Conservation (phyloP, 768 basidiomycete species). For the Suillus clintonianus region DNA sequence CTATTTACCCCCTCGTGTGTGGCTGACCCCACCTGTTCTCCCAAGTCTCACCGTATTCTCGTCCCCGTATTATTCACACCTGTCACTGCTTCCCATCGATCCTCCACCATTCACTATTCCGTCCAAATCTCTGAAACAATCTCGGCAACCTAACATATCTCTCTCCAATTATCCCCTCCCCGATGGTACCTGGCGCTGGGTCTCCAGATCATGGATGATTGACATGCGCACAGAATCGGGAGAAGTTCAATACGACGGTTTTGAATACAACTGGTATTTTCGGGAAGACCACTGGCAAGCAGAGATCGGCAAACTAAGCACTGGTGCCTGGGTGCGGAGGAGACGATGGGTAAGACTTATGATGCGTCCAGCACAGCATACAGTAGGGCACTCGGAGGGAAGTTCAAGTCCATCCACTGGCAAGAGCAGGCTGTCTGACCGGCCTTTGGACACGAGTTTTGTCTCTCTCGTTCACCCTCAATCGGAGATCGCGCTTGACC, state of each 20-base stretch:
- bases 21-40: slow-evolving; percentile 6
- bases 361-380: slow-evolving; percentile 59
- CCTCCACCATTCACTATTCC: slow-evolving; percentile 76
- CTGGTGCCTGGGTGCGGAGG: slow-evolving; percentile 75
- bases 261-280: slow-evolving; percentile 85
- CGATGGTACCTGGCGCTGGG: slow-evolving; percentile 81
- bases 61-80: slow-evolving; percentile 67
- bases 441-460: slow-evolving; percentile 22
- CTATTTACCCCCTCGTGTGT: neutral
- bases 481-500: slow-evolving; percentile 18
- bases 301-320: slow-evolving; percentile 55
- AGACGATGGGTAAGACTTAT: slow-evolving; percentile 85
- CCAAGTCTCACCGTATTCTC: slow-evolving; percentile 69
- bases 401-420: slow-evolving; percentile 13
- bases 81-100: slow-evolving; percentile 70
- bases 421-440: slow-evolving; percentile 5
- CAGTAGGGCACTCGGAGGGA: slow-evolving; percentile 6
- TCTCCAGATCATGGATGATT: slow-evolving; percentile 81
- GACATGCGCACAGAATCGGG: slow-evolving; percentile 81
- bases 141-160: slow-evolving; percentile 55
- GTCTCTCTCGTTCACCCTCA: slow-evolving; percentile 32
- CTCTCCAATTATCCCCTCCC: slow-evolving; percentile 71
- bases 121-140: slow-evolving; percentile 35
- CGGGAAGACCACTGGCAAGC: slow-evolving; percentile 67
- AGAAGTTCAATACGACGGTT: slow-evolving; percentile 79